Conservation (phyloP, 768 basidiomycete genomes). For the Boletus reticuloceps region DNA sequence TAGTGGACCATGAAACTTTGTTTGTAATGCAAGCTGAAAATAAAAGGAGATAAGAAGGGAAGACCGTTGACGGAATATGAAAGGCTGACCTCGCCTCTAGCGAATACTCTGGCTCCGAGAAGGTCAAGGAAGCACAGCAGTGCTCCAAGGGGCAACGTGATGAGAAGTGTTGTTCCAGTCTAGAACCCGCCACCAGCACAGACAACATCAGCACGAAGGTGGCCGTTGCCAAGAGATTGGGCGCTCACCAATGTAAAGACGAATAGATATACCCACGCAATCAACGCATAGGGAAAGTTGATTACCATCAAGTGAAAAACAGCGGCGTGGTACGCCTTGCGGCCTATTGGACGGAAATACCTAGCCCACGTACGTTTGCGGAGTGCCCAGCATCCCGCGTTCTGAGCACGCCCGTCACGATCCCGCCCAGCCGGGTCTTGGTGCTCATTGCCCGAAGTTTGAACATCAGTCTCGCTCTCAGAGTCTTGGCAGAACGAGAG, state of each 20-base stretch:
- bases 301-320: conserved; percentile 67
- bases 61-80: not conserved
- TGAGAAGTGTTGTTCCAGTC: conserved; percentile 78
- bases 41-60: conserved; percentile 13
- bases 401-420: not conserved
- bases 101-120: conserved; percentile 67
- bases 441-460: conserved; percentile 19
- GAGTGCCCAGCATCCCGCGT: conserved; percentile 5
- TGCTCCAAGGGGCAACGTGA: conserved; percentile 75
- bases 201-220: not conserved
- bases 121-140: conserved; percentile 76
- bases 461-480: conserved; percentile 40
- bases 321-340: conserved; percentile 58
- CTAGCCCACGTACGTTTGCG: conserved; percentile 39
- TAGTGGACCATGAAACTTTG: conserved; percentile 64
- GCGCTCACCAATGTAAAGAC: conserved; percentile 75
- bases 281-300: conserved; percentile 77
- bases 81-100: conserved; percentile 61
- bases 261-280: conserved; percentile 79
- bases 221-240: not conserved
- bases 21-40: conserved; percentile 61
- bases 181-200: conserved; percentile 30
- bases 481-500: conserved; percentile 65
- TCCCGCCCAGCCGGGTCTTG: conserved; percentile 9
- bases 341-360: conserved; percentile 65